Conservation (phyloP, 2,329 filamentous ascomycete species). For the Epichloe hybrida region DNA sequence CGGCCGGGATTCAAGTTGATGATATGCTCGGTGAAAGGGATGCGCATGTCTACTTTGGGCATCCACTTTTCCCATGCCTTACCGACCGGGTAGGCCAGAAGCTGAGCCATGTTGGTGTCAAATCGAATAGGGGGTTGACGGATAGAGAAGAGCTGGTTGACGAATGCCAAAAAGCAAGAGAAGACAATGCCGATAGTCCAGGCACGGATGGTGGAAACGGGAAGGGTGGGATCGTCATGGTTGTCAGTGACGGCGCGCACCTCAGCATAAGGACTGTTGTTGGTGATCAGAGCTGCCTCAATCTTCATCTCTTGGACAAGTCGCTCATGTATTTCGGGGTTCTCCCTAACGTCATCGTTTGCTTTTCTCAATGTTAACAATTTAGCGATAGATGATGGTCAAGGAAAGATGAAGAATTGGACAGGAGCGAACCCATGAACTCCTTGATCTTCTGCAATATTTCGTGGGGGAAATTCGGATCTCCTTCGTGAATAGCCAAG, state of each 20-base stretch:
- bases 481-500: slow-evolving; percentile 25
- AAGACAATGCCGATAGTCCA: slow-evolving; percentile 40
- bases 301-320: slow-evolving; percentile 41
- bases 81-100: slow-evolving; percentile 42
- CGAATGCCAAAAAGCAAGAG: slow-evolving; percentile 32
- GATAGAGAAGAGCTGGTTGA: slow-evolving; percentile 46
- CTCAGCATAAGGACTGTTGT: slow-evolving; percentile 44
- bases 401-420: too few species aligned
- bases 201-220: slow-evolving; percentile 40
- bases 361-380: slow-evolving; percentile 24
- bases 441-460: slow-evolving; percentile 22
- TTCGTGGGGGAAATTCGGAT: slow-evolving; percentile 29
- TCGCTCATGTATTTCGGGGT: slow-evolving; percentile 32
- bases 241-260: slow-evolving; percentile 43
- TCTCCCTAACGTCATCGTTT: slow-evolving; percentile 29
- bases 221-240: slow-evolving; percentile 35
- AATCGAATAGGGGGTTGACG: slow-evolving; percentile 41
- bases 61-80: slow-evolving; percentile 35
- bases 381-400: too few species aligned
- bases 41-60: slow-evolving; percentile 34
- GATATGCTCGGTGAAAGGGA: slow-evolving; percentile 22
- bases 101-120: slow-evolving; percentile 40
- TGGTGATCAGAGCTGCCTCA: slow-evolving; percentile 38
- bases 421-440: slow-evolving; percentile 19
- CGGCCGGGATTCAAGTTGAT: slow-evolving; percentile 39